These are phyloP conservation scores for Digitaria exilis DNA, from an alignment of 202 grass and related monocot genomes.

Conservation along the genomic window DNA sequence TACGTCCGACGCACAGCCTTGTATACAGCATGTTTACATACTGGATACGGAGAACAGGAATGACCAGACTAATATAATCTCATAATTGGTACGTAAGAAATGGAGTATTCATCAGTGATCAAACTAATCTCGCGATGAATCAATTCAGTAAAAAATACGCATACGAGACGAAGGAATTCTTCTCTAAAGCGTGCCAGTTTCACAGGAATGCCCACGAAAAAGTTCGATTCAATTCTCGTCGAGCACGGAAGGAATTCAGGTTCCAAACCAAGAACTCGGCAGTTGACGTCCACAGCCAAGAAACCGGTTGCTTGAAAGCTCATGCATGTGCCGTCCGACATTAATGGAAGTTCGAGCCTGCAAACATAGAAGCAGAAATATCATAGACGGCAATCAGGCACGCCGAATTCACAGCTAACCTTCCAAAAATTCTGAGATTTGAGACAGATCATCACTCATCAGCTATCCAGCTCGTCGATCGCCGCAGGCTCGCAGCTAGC, in stretches of 20 bases:
- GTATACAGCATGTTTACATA: not conserved
- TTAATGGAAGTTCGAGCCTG: not conserved
- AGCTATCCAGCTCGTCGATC: not conserved
- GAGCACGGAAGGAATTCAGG: not conserved
- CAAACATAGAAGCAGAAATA: not conserved
- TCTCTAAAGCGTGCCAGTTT: not conserved
- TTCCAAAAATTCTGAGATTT: conserved; percentile 11
- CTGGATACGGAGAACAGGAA: not conserved
- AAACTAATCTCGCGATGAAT: not conserved
- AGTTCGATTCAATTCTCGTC: not conserved
- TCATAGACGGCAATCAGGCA: not conserved
- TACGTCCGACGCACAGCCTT: not conserved
- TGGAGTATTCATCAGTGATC: not conserved
- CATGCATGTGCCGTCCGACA: not conserved
- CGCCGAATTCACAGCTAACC: not conserved
- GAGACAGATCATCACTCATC: not conserved
- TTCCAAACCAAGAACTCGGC: not conserved
- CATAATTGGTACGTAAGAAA: not conserved
- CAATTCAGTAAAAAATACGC: not conserved
- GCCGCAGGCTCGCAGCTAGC: not conserved
- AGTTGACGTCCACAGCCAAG: not conserved
- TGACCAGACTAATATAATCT: not conserved
- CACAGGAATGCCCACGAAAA: not conserved
- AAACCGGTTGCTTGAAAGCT: not conserved
- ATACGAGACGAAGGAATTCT: not conserved